Evolutionary conservation across 306 rosid species (phyloP).

Genomic region (Vigna radiata): DNA sequence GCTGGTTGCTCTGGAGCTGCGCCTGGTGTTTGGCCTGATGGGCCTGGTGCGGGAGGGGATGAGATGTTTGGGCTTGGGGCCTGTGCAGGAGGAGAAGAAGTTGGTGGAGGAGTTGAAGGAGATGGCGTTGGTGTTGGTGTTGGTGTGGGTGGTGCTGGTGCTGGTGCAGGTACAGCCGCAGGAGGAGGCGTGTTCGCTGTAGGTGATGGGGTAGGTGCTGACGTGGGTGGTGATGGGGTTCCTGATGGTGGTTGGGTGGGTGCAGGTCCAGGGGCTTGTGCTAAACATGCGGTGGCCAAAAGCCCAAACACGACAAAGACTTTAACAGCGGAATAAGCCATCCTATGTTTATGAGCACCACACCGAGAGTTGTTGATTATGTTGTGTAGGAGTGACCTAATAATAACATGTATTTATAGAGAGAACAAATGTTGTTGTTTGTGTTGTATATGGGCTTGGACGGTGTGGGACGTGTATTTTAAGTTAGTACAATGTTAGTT

Average conservation of each 20-base stretch:
- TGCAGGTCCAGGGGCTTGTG: conserved; percentile 73
- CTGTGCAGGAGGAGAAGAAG: conserved; percentile 20
- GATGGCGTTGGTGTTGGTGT: conserved; percentile 26
- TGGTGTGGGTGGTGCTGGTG: conserved; percentile 30
- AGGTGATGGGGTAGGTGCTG: conserved; percentile 33
- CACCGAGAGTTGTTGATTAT: not conserved
- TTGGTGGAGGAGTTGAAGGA: conserved; percentile 27
- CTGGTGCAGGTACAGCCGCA: conserved; percentile 21
- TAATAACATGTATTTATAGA: conserved; percentile 9
- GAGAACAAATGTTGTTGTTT: not conserved
- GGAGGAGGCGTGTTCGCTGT: conserved; percentile 41
- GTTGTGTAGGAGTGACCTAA: not conserved
- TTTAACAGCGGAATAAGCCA: conserved; percentile 56
- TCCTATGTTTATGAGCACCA: conserved; percentile 20
- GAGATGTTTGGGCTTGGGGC: conserved; percentile 27
- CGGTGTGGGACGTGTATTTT: conserved; percentile 20
- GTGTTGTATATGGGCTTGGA: not conserved
- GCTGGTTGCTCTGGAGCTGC: conserved; percentile 30
- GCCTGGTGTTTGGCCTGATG: conserved; percentile 33
- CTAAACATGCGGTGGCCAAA: conserved; percentile 72
- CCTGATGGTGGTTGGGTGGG: conserved; percentile 57
- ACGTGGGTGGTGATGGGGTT: conserved; percentile 40
- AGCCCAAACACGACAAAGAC: conserved; percentile 64
- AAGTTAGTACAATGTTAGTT: too few relatives aligned
- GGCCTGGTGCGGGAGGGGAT: conserved; percentile 31